Evolutionary conservation across 2,329 filamentous ascomycete genomes (phyloP).

Genomic region (Alternaria postmessia): DNA sequence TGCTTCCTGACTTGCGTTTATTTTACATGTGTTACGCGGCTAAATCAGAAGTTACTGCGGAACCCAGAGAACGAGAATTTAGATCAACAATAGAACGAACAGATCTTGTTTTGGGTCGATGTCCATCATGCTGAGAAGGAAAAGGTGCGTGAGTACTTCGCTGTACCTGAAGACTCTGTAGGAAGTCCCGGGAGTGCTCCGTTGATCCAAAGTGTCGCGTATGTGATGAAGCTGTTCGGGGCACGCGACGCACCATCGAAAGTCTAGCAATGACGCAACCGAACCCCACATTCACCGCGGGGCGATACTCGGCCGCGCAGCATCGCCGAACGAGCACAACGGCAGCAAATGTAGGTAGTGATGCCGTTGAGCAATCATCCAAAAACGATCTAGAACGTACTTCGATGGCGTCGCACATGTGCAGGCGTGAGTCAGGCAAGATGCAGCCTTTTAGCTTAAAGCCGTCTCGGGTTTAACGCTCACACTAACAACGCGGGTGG

Average conservation of each 20-base stretch:
- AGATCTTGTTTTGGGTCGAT: neutral
- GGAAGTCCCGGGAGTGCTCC: neutral
- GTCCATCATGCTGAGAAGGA: neutral
- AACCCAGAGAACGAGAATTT: neutral
- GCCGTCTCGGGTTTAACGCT: conserved; percentile 20
- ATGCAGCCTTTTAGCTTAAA: conserved; percentile 12
- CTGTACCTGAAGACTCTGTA: neutral
- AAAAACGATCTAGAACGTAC: conserved; percentile 5
- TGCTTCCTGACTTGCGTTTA: too few relatives aligned
- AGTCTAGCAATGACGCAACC: conserved; percentile 1
- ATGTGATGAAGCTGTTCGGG: neutral
- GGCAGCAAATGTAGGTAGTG: conserved; percentile 2
- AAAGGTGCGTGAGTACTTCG: neutral
- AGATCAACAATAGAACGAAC: neutral
- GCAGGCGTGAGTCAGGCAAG: conserved; percentile 15
- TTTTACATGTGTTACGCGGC: neutral
- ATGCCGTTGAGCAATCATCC: neutral
- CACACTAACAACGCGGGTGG: conserved; percentile 17
- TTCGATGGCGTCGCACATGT: conserved; percentile 1
- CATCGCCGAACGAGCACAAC: neutral
- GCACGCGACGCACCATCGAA: neutral
- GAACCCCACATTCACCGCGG: conserved; percentile 6
- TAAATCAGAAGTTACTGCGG: neutral
- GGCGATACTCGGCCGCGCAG: conserved; percentile 16
- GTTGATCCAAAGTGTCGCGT: neutral